Conservation (phyloP, 495 filamentous ascomycete species). For the Xylaria telfairii region DNA sequence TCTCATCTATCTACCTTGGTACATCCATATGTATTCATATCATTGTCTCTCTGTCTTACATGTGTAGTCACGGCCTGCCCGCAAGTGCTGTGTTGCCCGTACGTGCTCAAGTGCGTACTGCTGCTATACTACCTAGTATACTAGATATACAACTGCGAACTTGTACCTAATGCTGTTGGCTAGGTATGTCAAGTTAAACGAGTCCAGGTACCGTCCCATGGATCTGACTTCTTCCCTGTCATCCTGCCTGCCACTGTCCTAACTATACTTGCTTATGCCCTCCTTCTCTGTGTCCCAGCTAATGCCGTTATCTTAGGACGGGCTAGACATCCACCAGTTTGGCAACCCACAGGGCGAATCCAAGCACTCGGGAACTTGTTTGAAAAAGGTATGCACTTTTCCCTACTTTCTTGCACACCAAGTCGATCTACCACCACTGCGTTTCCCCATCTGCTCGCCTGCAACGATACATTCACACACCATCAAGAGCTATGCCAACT, state of each 20-base stretch:
- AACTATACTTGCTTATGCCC: conserved; percentile 19
- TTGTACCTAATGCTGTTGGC: conserved; percentile 6
- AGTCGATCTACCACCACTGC: conserved; percentile 31
- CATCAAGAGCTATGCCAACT: conserved; percentile 36
- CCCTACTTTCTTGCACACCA: conserved; percentile 24
- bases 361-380: conserved; percentile 41
- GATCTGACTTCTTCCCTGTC: conserved; percentile 17
- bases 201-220: conserved; percentile 10
- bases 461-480: conserved; percentile 45
- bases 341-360: conserved; percentile 39
- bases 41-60: conserved; percentile 33
- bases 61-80: conserved; percentile 37
- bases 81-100: conserved; percentile 25
- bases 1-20: conserved; percentile 2
- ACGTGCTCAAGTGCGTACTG: conserved; percentile 6
- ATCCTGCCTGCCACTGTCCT: conserved; percentile 17
- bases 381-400: conserved; percentile 41
- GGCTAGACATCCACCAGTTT: conserved; percentile 36
- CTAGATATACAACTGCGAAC: background rate
- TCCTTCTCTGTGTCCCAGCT: conserved; percentile 26
- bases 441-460: conserved; percentile 40
- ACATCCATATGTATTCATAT: conserved; percentile 28
- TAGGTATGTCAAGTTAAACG: conserved; percentile 7
- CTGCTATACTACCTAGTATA: conserved; percentile 6
- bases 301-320: conserved; percentile 32